A percentile compares a stretch with the other conserved stretches of the same genome.
Conservation (phyloP, 208 protist genomes). For the Jaenimonas drosophilae region DNA sequence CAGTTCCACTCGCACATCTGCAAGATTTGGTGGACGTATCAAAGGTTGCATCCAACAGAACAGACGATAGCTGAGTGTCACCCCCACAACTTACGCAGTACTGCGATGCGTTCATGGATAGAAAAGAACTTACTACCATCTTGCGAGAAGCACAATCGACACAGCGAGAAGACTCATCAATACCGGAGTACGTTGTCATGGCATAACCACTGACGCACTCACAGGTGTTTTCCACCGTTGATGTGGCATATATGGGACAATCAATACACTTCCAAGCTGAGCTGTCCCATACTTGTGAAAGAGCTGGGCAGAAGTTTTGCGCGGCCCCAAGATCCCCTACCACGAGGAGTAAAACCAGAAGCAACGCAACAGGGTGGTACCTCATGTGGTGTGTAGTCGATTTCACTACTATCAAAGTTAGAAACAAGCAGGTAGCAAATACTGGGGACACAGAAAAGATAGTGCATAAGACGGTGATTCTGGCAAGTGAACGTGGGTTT, state of each 20-base stretch:
- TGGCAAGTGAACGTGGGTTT: too few species aligned
- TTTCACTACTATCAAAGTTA: too few species aligned
- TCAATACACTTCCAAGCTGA: background rate
- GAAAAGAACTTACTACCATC: slow-evolving; percentile 6
- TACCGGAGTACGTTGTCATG: background rate
- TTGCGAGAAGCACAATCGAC: slow-evolving; percentile 3
- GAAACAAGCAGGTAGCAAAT: too few species aligned
- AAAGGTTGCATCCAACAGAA: slow-evolving; percentile 5
- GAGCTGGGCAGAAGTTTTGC: background rate
- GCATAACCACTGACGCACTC: background rate
- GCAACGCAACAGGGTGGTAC: too few species aligned
- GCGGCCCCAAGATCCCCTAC: background rate
- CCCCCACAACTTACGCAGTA: slow-evolving; percentile 11
- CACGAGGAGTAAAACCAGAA: background rate
- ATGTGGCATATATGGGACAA: background rate
- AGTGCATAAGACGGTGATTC: too few species aligned
- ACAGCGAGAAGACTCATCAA: slow-evolving; percentile 1
- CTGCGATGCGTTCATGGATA: slow-evolving; percentile 8
- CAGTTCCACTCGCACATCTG: slow-evolving; percentile 1
- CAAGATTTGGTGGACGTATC: slow-evolving; percentile 2
- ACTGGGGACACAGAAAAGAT: too few species aligned
- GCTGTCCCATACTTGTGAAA: background rate
- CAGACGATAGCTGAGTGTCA: background rate
- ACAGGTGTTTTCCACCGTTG: background rate
- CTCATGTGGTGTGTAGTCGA: too few species aligned